Base-by-base conservation (phyloP, 2,329 filamentous ascomycete genomes). In the Sarocladium brachiariae region DNA sequence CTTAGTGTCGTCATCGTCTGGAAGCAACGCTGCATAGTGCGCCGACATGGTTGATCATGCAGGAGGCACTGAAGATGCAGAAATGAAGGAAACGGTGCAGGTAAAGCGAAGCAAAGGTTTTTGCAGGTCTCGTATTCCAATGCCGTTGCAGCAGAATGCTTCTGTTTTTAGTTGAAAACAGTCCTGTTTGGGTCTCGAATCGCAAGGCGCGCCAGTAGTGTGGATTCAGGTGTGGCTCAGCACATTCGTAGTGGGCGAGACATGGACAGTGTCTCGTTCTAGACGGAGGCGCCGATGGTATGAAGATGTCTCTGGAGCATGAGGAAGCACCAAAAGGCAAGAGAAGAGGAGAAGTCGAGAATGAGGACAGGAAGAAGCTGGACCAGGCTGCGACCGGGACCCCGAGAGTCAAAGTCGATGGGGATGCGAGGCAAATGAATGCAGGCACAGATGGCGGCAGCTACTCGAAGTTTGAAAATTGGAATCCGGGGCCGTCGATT, bases 171-270 rank as follows among this genome's bases (percentile, higher is more conserved):
- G 43, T 6, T 47, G 43, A 47, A 16, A 8, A 8, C 25, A 23
- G 24, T 4, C 24, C 39, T 45, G n/a, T 25, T 45, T 18, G 39
- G 43, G 43, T 47, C 43, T 47, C 43, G 43, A 47, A 47, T 47
- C 27, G 43, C 25, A 24, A 11, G 39, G 25, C 39, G 39, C 39
- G 39, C 39, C 39, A n/a, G n/a, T n/a, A 31, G 43, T 11, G 43
- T 47, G 43, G 43, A 33, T 47, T 24, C 43, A 47, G 43, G 43
- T 47, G 43, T 47, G 43, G 43, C 43, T 47, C 43, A 47, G 43
- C 43, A 25, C 43, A 30, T 47, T 47, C 43, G 43, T 47, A 13
- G 43, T 19, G 43, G 43, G 14, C 43, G 43, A 47, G 27, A 47
- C 43, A 31, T 47, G 25, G 43, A 33, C 43, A 23, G 24, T 10